A percentile compares a stretch with the other conserved stretches of the same genome.
Evolutionary conservation across 495 filamentous ascomycete species (phyloP).

Genomic region (Cercophora samala): DNA sequence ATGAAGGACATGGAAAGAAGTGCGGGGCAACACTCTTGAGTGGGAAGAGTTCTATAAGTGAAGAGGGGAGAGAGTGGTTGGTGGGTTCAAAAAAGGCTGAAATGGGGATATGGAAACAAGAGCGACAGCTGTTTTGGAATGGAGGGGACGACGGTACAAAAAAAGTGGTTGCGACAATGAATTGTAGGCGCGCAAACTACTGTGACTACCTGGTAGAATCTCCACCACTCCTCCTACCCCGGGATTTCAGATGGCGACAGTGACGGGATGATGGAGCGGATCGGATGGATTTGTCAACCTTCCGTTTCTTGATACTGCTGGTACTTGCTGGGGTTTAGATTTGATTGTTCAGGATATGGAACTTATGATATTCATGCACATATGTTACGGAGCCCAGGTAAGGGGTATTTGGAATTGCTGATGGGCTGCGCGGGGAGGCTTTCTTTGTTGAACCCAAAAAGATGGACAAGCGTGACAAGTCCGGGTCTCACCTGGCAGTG

Average conservation of each 20-base stretch:
- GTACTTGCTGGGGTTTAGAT: neutral
- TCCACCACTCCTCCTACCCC: neutral
- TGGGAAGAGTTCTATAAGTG: slow-evolving; percentile 18
- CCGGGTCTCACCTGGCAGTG: neutral
- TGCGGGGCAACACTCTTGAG: slow-evolving; percentile 4
- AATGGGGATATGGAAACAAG: neutral
- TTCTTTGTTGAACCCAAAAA: neutral
- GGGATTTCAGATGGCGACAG: neutral
- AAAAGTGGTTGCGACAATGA: neutral
- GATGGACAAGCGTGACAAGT: too few relatives aligned
- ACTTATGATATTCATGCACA: neutral
- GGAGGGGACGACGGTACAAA: neutral
- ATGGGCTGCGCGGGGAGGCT: neutral
- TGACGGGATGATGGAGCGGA: neutral
- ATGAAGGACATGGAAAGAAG: slow-evolving; percentile 67
- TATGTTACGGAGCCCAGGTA: neutral
- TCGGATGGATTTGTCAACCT: neutral
- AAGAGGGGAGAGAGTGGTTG: slow-evolving; percentile 14
- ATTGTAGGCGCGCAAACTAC: neutral
- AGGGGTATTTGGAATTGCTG: neutral
- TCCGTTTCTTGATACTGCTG: neutral
- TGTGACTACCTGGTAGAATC: neutral
- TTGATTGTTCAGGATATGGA: neutral
- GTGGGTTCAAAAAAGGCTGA: neutral
- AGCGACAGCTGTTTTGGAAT: neutral